Percentiles rank a stretch among this genome's conserved stretches.
These are phyloP conservation scores for Aspergillus jensenii DNA, from an alignment of 2,329 filamentous ascomycete species.

Conservation along the genomic window DNA sequence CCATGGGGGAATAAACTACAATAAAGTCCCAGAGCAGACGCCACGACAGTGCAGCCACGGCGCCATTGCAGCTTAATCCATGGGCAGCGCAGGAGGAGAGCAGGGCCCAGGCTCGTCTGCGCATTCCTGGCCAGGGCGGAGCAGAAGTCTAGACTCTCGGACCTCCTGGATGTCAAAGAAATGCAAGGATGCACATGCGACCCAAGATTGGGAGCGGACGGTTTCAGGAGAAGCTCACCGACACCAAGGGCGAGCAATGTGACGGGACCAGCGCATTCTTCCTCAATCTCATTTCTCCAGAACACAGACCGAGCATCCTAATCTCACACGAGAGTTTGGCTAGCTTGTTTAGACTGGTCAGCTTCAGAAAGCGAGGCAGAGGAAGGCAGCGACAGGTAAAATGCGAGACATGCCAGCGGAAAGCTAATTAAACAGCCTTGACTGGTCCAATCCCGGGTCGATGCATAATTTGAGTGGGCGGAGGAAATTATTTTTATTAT, in stretches of 20 bases:
- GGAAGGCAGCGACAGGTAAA: not conserved
- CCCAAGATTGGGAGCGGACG: not conserved
- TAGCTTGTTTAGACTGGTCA: not conserved
- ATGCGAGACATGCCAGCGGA: not conserved
- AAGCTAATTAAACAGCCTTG: not conserved
- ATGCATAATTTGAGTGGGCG: not conserved
- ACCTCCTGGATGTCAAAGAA: not conserved
- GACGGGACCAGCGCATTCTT: not conserved
- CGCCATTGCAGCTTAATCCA: not conserved
- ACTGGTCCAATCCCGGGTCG: not conserved
- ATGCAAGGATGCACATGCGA: not conserved
- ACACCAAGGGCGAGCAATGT: not conserved
- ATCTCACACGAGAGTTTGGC: not conserved
- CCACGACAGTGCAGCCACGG: constrained; percentile 1
- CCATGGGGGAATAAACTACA: not conserved
- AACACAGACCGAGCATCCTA: not conserved
- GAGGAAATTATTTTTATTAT: not conserved
- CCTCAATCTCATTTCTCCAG: too few relatives aligned
- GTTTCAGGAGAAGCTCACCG: not conserved
- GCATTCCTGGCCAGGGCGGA: not conserved
- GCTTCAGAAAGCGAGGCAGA: not conserved
- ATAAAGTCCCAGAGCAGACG: not conserved
- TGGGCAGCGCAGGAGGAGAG: not conserved
- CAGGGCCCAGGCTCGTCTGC: not conserved
- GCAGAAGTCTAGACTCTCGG: not conserved